phyloP scores from a whole-genome alignment of 345 rosid species.

The Brassica carinata region DNA sequence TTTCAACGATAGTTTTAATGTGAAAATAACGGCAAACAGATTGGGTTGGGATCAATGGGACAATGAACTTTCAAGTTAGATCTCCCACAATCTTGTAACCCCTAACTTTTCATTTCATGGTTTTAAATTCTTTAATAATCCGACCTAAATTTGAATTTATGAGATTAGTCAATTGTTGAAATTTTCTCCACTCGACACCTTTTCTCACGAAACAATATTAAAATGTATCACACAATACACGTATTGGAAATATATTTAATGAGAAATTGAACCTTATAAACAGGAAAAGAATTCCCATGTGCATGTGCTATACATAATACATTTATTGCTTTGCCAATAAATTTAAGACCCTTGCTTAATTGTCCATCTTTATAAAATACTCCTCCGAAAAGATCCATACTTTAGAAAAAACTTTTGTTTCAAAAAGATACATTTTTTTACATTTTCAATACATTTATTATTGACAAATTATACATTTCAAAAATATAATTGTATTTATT shows the following conservation, averaged over 20 bases:
- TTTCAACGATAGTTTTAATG: neutral
- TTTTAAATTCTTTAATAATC: neutral
- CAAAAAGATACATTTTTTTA: too few relatives aligned
- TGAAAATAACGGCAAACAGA: constrained; percentile 9
- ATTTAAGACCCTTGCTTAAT: constrained; percentile 32
- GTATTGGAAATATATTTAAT: constrained; percentile 7
- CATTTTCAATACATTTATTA: too few relatives aligned
- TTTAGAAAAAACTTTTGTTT: too few relatives aligned
- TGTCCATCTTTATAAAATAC: constrained; percentile 15
- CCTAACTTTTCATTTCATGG: constrained; percentile 32
- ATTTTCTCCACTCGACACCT: constrained; percentile 20
- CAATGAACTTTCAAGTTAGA: constrained; percentile 11
- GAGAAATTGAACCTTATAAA: constrained; percentile 24
- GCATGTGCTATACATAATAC: constrained; percentile 36
- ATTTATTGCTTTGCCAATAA: constrained; percentile 34
- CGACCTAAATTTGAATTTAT: constrained; percentile 24
- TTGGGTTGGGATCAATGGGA: constrained; percentile 10
- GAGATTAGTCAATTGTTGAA: constrained; percentile 23
- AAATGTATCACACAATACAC: constrained; percentile 15
- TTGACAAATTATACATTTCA: too few relatives aligned
- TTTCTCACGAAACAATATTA: constrained; percentile 28
- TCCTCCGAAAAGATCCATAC: too few relatives aligned
- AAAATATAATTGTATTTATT: too few relatives aligned
- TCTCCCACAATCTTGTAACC: constrained; percentile 32
- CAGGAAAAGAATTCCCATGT: constrained; percentile 36